These are phyloP conservation scores for Chlorella vulgaris DNA, from an alignment of 139 green algal genomes.

Conservation along the genomic window DNA sequence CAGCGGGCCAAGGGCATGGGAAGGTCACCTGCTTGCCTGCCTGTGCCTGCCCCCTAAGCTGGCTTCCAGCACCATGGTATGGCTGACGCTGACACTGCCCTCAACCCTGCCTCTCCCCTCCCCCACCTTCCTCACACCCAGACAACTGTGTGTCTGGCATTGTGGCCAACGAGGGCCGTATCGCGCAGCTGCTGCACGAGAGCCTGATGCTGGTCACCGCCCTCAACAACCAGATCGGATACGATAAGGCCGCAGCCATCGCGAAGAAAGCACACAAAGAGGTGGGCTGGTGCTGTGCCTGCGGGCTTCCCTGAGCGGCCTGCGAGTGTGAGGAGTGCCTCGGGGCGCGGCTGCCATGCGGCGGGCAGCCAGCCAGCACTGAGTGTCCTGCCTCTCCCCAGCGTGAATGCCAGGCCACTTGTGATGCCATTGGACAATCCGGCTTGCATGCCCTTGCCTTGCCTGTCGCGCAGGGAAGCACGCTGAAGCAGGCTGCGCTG, in stretches of 20 bases:
- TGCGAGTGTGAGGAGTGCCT: neutral
- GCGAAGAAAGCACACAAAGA: slow-evolving; percentile 98
- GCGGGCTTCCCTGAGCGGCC: neutral
- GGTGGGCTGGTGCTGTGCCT: neutral
- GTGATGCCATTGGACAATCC: neutral
- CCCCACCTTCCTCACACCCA: neutral
- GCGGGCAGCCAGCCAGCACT: neutral
- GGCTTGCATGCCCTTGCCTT: neutral
- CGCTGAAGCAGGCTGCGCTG: slow-evolving; percentile 86
- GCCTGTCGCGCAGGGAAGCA: slow-evolving; percentile 54
- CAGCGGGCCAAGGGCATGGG: neutral
- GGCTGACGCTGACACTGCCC: neutral
- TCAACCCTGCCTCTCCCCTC: neutral
- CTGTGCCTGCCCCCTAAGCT: too few species aligned
- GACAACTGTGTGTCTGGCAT: slow-evolving; percentile 74
- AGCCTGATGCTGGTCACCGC: slow-evolving; percentile 97
- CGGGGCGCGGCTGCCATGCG: neutral
- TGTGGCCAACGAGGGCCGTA: slow-evolving; percentile 77
- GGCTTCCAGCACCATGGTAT: too few species aligned
- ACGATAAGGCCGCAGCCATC: slow-evolving; percentile 93
- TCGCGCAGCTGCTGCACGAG: slow-evolving; percentile 84
- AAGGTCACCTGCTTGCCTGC: neutral
- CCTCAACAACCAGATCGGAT: slow-evolving; percentile 87
- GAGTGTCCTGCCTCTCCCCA: neutral
- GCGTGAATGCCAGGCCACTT: neutral